A percentile compares a stretch with the other conserved stretches of the same genome.
Conservation (phyloP, 108 stramenopile species). For the Skeletonema potamos region DNA sequence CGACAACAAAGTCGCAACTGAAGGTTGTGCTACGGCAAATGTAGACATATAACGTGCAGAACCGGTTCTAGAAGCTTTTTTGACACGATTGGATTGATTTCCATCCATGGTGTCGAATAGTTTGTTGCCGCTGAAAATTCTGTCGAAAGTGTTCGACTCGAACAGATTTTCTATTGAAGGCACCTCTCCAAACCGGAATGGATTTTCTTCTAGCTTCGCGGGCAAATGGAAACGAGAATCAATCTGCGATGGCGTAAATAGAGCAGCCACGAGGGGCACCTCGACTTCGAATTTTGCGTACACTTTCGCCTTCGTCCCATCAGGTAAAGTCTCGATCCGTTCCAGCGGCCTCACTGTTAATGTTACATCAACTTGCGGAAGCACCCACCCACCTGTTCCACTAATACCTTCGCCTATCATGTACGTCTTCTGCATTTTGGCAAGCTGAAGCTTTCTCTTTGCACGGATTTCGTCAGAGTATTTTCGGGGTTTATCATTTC, state of each 20-base stretch:
- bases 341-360: conserved; percentile 85
- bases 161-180: neutral
- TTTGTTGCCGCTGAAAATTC: neutral
- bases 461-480: conserved; percentile 28
- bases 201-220: conserved; percentile 61
- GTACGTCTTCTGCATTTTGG: conserved; percentile 42
- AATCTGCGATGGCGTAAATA: conserved; percentile 58
- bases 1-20: neutral
- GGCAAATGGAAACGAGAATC: conserved; percentile 57
- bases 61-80: neutral
- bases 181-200: conserved; percentile 42
- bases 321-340: conserved; percentile 60
- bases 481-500: conserved; percentile 35
- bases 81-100: conserved; percentile 7
- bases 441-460: conserved; percentile 38
- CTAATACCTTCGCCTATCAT: conserved; percentile 64
- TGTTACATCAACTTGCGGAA: conserved; percentile 65
- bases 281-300: conserved; percentile 89
- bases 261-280: conserved; percentile 57
- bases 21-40: conserved; percentile 1
- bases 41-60: conserved; percentile 37
- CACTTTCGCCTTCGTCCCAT: conserved; percentile 73
- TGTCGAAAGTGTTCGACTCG: neutral
- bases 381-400: conserved; percentile 76
- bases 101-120: neutral